Percentiles rank a stretch among this genome's conserved stretches.
phyloP scores from a whole-genome alignment of 2,329 filamentous ascomycete genomes.

The Fusarium fujikuroi region DNA sequence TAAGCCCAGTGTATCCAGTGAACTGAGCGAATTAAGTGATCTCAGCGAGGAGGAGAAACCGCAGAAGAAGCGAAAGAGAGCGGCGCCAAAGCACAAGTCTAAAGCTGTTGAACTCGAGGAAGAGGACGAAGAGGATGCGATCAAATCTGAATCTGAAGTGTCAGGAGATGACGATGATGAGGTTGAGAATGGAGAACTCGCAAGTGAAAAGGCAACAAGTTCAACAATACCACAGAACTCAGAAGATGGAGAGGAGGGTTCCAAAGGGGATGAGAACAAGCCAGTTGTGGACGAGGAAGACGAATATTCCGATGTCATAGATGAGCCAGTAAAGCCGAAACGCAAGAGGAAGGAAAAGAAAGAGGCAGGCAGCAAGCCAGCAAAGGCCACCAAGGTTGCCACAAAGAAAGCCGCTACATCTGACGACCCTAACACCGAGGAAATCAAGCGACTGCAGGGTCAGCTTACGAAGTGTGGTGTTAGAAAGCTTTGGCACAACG shows the following conservation, averaged over 20 bases:
- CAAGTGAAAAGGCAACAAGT: not conserved
- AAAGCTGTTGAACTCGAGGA: slow-evolving; percentile 43
- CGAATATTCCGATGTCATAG: slow-evolving; percentile 69
- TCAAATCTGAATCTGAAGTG: slow-evolving; percentile 28
- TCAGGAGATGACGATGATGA: slow-evolving; percentile 4
- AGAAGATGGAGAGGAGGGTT: slow-evolving; percentile 1
- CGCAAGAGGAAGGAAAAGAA: slow-evolving; percentile 62
- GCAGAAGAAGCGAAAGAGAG: slow-evolving; percentile 34
- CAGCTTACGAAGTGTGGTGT: slow-evolving; percentile 92
- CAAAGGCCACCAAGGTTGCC: slow-evolving; percentile 43
- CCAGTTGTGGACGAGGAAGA: slow-evolving; percentile 49
- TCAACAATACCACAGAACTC: slow-evolving; percentile 9
- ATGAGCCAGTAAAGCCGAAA: slow-evolving; percentile 72
- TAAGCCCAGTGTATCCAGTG: slow-evolving; percentile 35
- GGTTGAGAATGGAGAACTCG: not conserved
- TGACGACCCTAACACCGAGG: slow-evolving; percentile 73
- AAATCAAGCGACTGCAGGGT: slow-evolving; percentile 88
- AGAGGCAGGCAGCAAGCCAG: slow-evolving; percentile 40
- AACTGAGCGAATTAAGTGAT: slow-evolving; percentile 39
- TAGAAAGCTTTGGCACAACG: slow-evolving; percentile 89
- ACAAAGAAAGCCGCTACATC: slow-evolving; percentile 47
- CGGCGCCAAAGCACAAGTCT: slow-evolving; percentile 12
- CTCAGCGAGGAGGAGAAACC: slow-evolving; percentile 44
- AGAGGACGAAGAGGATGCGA: slow-evolving; percentile 16
- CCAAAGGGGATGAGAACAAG: slow-evolving; percentile 35